Base-by-base conservation (phyloP, 208 protist genomes). In the Phytomonas francai region DNA sequence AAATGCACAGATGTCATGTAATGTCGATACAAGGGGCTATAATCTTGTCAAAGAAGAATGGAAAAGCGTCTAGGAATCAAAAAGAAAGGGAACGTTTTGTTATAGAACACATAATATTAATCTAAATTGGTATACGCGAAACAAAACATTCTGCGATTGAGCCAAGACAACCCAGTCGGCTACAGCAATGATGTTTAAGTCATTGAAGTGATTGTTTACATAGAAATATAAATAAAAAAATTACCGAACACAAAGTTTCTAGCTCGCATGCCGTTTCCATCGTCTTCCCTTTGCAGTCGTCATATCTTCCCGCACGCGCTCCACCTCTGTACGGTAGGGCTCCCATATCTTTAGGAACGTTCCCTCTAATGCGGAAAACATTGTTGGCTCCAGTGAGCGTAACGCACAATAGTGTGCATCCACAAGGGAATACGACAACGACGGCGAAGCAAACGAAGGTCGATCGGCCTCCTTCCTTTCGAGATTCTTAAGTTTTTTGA, bases 261-360 rank as follows among this genome's bases (percentile, higher is more conserved):
- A 68, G 33, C 19, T n/a, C 11, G 25, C 58, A 64, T 87, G 79
- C 22, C 88, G 81, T 67, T 95, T 95, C 16, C 78, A 64, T 22
- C 84, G 81, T 63, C 76, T 76, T 11, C 83, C 79, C n/a, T 70
- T 78, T 27, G 83, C 76, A 30, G 74, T 64, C 12, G 79, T 75
- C 68, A 88, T 77, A 32, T 95, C 90, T 34, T 95, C 87, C 7
- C 86, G 78, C 25, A 81, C 64, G 27, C 83, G 75, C 58, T 93
- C 85, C 71, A 95, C 87, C 73, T 93, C 87, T 2, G 59, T 74
- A 28, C 84, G 81, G 69, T 92, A 93, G 25, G 87, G 87, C 73
- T 92, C 85, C 88, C 90, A 95, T 65, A 85, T 39, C 45, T 85
- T 78, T 27, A 95, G 42, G 11, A 95, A 89, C 31, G 72, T 73